phyloP scores from a whole-genome alignment of 176 grass and related monocot genomes.

The Miscanthus lutarioriparius region DNA sequence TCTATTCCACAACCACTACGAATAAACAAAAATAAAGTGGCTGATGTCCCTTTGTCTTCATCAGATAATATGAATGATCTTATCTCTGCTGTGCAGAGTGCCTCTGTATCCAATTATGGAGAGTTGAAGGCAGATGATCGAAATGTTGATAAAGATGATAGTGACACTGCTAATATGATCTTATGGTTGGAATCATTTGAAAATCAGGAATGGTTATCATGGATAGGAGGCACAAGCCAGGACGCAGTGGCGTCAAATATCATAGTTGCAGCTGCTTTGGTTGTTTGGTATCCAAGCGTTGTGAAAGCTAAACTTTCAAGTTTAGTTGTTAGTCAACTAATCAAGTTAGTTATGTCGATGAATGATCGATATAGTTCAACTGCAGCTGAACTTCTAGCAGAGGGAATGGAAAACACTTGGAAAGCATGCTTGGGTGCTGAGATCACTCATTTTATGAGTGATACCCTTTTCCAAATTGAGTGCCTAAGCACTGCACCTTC shows the following conservation, averaged over 20 bases:
- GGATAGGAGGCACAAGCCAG: conserved; percentile 82
- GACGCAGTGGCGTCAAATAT: conserved; percentile 93
- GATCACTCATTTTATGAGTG: conserved; percentile 72
- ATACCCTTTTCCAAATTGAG: conserved; percentile 95
- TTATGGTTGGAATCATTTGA: conserved; percentile 92
- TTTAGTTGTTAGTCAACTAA: conserved; percentile 82
- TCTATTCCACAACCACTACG: conserved; percentile 73
- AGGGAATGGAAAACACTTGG: conserved; percentile 96
- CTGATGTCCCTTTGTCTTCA: conserved; percentile 38
- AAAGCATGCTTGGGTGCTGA: conserved; percentile 76
- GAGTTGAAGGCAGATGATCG: conserved; percentile 29
- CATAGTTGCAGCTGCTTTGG: conserved; percentile 90
- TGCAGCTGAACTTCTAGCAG: conserved; percentile 89
- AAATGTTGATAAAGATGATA: conserved; percentile 43
- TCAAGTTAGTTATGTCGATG: conserved; percentile 94
- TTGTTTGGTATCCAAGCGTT: conserved; percentile 96
- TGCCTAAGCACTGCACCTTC: conserved; percentile 69
- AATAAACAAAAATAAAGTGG: conserved; percentile 53
- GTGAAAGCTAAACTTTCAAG: conserved; percentile 72
- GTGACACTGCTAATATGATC: conserved; percentile 52
- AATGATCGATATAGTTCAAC: conserved; percentile 91
- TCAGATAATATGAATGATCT: conserved; percentile 34
- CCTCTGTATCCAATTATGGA: conserved; percentile 40
- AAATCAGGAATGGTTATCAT: conserved; percentile 87
- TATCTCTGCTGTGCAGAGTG: conserved; percentile 26